Evolutionary conservation across 73 alveolate genomes (phyloP).

Genomic region (Blepharisma stoltei): DNA sequence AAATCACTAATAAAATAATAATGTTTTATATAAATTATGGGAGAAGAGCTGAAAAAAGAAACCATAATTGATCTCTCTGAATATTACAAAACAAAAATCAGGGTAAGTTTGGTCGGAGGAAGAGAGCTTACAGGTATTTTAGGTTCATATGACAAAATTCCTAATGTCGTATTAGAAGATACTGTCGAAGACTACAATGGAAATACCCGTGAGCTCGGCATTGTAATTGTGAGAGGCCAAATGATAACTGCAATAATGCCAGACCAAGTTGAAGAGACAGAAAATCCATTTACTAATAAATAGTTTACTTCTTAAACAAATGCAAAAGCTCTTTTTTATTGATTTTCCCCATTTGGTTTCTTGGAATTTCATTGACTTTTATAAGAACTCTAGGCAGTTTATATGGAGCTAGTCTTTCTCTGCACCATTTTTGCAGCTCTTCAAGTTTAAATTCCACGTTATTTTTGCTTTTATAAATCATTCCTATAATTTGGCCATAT

Average conservation of each 20-base stretch:
- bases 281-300: conserved; percentile 9
- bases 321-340: conserved; percentile 30
- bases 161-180: conserved; percentile 16
- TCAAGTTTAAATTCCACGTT: background rate
- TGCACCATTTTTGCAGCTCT: conserved; percentile 27
- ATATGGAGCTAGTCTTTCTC: conserved; percentile 32
- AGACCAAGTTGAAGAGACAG: conserved; percentile 8
- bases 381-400: conserved; percentile 39
- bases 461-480: conserved; percentile 2
- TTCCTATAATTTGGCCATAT: conserved; percentile 40
- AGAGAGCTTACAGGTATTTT: conserved; percentile 7
- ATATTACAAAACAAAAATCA: background rate
- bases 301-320: background rate
- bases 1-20: too few species aligned
- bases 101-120: background rate
- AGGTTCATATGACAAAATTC: conserved; percentile 23
- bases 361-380: conserved; percentile 35
- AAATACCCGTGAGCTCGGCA: conserved; percentile 1
- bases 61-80: conserved; percentile 16
- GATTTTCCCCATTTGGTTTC: conserved; percentile 51
- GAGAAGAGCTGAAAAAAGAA: background rate
- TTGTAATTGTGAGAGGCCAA: conserved; percentile 22
- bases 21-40: too few species aligned
- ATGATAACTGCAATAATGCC: conserved; percentile 25
- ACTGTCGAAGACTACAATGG: background rate